These are phyloP conservation scores for Flaveria ramosissima DNA, from an alignment of 129 eudicot species.

Conservation along the genomic window DNA sequence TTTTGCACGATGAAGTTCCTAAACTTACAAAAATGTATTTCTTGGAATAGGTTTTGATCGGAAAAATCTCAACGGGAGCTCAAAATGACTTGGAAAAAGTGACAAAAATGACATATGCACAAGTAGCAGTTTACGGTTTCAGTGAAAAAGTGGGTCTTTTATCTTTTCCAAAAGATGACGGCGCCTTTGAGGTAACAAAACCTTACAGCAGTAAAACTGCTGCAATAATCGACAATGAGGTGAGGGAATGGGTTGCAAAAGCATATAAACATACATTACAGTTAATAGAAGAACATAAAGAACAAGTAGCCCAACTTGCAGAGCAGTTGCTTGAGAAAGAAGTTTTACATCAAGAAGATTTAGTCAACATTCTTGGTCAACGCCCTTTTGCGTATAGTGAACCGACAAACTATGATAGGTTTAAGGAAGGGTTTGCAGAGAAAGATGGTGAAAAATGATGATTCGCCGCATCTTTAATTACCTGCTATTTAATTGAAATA, in stretches of 20 bases:
- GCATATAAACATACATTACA: constrained; percentile 63
- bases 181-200: constrained; percentile 62
- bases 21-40: not conserved
- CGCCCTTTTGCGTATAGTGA: constrained; percentile 70
- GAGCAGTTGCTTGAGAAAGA: constrained; percentile 81
- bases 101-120: constrained; percentile 91
- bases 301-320: constrained; percentile 71
- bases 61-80: constrained; percentile 90
- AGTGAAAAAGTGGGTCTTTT: constrained; percentile 93
- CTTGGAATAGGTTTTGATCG: constrained; percentile 63
- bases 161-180: constrained; percentile 81
- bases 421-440: constrained; percentile 57
- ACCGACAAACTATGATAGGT: constrained; percentile 77
- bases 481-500: constrained; percentile 28
- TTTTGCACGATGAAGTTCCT: not conserved
- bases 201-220: constrained; percentile 94
- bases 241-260: constrained; percentile 79
- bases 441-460: constrained; percentile 45
- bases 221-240: constrained; percentile 76
- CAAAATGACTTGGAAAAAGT: constrained; percentile 90
- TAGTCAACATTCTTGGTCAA: constrained; percentile 70
- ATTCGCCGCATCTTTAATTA: constrained; percentile 35
- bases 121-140: constrained; percentile 88
- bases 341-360: constrained; percentile 77
- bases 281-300: constrained; percentile 76